Evolutionary conservation across 441 rosid genomes (phyloP), one percentile per base, ranked within the genome.

Genomic region (Croton setiger): DNA sequence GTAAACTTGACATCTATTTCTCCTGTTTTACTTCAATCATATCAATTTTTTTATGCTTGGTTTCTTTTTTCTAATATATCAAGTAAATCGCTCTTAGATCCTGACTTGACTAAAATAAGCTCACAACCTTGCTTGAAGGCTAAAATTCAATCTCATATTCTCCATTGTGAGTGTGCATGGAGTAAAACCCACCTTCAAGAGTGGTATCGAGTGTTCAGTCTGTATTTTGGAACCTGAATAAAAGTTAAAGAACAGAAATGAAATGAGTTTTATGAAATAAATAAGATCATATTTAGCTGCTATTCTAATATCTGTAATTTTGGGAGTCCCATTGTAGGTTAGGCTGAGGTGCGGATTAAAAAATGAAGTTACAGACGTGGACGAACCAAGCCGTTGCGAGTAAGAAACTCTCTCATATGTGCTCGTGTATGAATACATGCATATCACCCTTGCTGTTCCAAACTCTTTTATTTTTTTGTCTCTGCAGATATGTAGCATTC

Each of bases 331-430:
- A 11, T 56, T 33, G 55, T 78, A 95, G 99, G 88, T 92, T 18
- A 89, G 72, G 79, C 88, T 95, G 62, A 84, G 95, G 70, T 95
- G 98, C 60, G 98, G 98, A 18, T 74, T 89, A 79, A 85, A 83
- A 39, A 88, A 84, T 54, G 98, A 92, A 87, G 75, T 95, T 51
- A 56, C 86, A 47, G 98, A 89, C 73, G 89, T 95, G 7, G 99
- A 91, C 59, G 98, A 95, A 79, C 99, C 98, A 70, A 96, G 98
- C 75, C 97, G 97, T 48, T 96, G 99, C 96, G 96, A 96, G 99
- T 91, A 84, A 83, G 84, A 71, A 39, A 67, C 48, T 55, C 36
- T 56, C 35, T 20, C 56, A 55, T 4, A 47, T 15, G 3, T 45
- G n/a, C 55, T 18, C n/a, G 31, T 27, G 31, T 27, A 27, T 2